Evolutionary conservation across 106 monocot species (phyloP).

Genomic region (Allium fistulosum): DNA sequence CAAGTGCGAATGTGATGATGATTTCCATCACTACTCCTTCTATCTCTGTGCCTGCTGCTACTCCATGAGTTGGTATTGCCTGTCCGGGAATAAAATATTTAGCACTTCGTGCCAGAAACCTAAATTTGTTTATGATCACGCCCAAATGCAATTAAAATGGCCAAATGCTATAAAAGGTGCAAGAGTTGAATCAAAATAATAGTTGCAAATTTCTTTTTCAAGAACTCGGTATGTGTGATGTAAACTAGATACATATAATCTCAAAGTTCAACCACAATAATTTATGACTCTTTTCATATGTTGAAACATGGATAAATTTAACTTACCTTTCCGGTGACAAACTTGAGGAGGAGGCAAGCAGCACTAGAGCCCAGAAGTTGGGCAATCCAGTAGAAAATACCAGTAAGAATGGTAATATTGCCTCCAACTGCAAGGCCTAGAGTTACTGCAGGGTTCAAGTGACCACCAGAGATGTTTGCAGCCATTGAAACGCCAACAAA

Average conservation of each 20-base stretch:
- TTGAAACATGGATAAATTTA: background rate
- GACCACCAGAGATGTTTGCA: slow-evolving; percentile 72
- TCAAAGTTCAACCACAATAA: too few species aligned
- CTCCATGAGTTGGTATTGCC: slow-evolving; percentile 45
- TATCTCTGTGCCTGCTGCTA: slow-evolving; percentile 34
- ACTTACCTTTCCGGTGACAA: slow-evolving; percentile 36
- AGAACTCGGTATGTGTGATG: too few species aligned
- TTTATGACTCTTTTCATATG: background rate
- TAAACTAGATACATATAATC: too few species aligned
- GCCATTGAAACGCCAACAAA: slow-evolving; percentile 68
- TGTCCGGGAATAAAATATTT: background rate
- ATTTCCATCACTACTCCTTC: slow-evolving; percentile 61
- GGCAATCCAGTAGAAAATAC: slow-evolving; percentile 71
- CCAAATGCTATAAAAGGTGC: too few species aligned
- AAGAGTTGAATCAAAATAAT: too few species aligned
- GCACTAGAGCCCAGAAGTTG: slow-evolving; percentile 53
- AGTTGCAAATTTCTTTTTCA: too few species aligned
- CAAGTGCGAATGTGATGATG: slow-evolving; percentile 61
- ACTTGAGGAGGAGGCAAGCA: slow-evolving; percentile 51
- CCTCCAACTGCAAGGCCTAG: slow-evolving; percentile 56
- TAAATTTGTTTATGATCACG: background rate
- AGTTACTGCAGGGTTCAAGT: slow-evolving; percentile 67
- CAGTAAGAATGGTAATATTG: slow-evolving; percentile 54
- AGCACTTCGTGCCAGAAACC: too few species aligned
- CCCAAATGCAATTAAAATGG: too few species aligned